Conservation (phyloP, 306 rosid genomes). For the Sicyos edulis region DNA sequence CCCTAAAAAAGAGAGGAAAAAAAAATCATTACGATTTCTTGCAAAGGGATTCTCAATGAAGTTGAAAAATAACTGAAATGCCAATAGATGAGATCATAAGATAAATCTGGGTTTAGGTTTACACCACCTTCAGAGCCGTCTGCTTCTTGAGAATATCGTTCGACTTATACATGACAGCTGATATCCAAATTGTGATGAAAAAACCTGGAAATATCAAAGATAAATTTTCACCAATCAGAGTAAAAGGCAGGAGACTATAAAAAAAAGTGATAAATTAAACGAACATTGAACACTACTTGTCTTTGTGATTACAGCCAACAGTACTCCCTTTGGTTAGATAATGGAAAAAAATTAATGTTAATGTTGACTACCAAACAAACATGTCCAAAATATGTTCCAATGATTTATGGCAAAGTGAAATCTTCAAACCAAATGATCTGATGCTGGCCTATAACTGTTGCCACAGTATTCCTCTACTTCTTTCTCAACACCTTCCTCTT, state of each 20-base stretch:
- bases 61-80: conserved; percentile 2
- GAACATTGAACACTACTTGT: not conserved
- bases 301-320: not conserved
- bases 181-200: conserved; percentile 69
- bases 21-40: not conserved
- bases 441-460: not conserved
- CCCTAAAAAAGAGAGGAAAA: conserved; percentile 46
- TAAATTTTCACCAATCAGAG: not conserved
- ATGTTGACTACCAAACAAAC: conserved; percentile 7
- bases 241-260: not conserved
- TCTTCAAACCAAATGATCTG: conserved; percentile 14
- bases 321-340: not conserved
- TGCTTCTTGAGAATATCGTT: conserved; percentile 81
- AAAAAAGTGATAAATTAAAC: not conserved
- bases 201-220: conserved; percentile 54
- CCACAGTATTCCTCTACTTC: not conserved
- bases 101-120: not conserved
- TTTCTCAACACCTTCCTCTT: conserved; percentile 6
- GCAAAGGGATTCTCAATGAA: conserved; percentile 4
- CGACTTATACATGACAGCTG: conserved; percentile 84
- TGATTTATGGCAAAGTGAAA: conserved; percentile 2
- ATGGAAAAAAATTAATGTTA: not conserved
- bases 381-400: not conserved
- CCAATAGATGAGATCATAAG: not conserved
- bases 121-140: conserved; percentile 79